Conservation (phyloP, 2,329 filamentous ascomycete species). For the Lasiodiplodia theobromae region DNA sequence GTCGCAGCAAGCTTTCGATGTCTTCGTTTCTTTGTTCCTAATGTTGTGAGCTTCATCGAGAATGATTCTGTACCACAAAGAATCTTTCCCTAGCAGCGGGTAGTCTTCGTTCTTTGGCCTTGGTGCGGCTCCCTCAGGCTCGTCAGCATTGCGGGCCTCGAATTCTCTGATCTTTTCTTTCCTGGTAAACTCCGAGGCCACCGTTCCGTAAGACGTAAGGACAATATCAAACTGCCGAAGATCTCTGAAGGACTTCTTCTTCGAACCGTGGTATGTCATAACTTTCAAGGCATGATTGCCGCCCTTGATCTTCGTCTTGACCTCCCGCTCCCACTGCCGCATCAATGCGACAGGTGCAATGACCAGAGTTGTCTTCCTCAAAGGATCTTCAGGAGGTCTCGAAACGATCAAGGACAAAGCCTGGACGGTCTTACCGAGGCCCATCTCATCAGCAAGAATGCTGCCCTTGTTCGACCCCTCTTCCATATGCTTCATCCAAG, state of each 20-base stretch:
- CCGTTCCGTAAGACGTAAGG: conserved; percentile 78
- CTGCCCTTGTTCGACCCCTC: conserved; percentile 74
- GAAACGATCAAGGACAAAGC: conserved; percentile 78
- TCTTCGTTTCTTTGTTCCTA: conserved; percentile 74
- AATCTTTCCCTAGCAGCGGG: conserved; percentile 64
- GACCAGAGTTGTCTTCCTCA: conserved; percentile 78
- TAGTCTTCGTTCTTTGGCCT: conserved; percentile 68
- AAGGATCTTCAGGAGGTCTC: conserved; percentile 65
- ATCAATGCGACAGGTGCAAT: conserved; percentile 81
- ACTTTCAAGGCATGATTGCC: conserved; percentile 65
- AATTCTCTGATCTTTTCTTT: conserved; percentile 67
- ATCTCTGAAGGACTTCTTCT: conserved; percentile 64
- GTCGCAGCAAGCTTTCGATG: conserved; percentile 65
- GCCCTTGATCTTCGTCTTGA: conserved; percentile 70
- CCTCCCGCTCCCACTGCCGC: conserved; percentile 85
- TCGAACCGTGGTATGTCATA: conserved; percentile 71
- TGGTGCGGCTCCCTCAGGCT: conserved; percentile 91
- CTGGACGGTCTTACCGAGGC: conserved; percentile 84
- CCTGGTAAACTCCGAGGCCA: conserved; percentile 49
- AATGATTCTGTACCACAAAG: conserved; percentile 72
- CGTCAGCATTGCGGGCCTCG: conserved; percentile 85
- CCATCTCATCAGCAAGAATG: conserved; percentile 76
- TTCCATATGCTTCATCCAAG: conserved; percentile 80
- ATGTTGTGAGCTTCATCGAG: conserved; percentile 83
- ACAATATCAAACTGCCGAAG: conserved; percentile 75